A percentile compares a stretch with the other conserved stretches of the same genome.
Conservation (phyloP, 1,284 basidiomycete genomes). For the Cryptococcus floricola region DNA sequence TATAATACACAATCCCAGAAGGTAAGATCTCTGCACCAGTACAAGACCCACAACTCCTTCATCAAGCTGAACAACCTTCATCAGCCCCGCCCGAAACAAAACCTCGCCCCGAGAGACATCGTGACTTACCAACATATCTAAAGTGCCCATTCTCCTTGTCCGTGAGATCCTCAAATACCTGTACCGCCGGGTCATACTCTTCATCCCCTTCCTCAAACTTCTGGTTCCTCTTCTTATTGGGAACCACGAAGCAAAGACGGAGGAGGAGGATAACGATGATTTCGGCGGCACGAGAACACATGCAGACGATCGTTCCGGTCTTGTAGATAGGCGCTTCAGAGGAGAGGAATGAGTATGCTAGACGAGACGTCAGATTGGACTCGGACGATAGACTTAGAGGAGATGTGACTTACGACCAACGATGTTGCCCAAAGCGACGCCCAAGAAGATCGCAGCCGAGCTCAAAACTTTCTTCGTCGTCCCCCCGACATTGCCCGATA, state of each 20-base stretch:
- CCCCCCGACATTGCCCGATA: slow-evolving; percentile 52
- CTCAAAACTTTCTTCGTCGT: slow-evolving; percentile 48
- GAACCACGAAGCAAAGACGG: slow-evolving; percentile 40
- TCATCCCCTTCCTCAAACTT: slow-evolving; percentile 40
- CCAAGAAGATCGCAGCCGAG: slow-evolving; percentile 29
- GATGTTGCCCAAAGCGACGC: slow-evolving; percentile 46
- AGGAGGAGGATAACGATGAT: slow-evolving; percentile 46
- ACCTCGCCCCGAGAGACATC: background rate
- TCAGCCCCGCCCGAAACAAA: background rate
- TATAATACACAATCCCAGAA: too few relatives aligned
- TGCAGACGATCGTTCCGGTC: slow-evolving; percentile 49
- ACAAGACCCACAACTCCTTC: background rate
- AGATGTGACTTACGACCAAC: slow-evolving; percentile 36
- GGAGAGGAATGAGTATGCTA: slow-evolving; percentile 28
- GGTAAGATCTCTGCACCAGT: too few relatives aligned
- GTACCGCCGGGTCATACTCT: slow-evolving; percentile 22
- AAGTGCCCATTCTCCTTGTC: slow-evolving; percentile 36
- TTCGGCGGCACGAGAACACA: slow-evolving; percentile 44
- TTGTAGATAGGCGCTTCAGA: slow-evolving; percentile 46
- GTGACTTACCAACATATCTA: slow-evolving; percentile 24
- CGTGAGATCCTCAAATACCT: slow-evolving; percentile 28
- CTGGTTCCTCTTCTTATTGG: slow-evolving; percentile 43
- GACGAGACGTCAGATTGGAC: background rate
- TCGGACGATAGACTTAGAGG: background rate
- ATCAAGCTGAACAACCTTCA: background rate